Conservation (phyloP, 2,329 filamentous ascomycete species). For the Lecanicillium sp. region DNA sequence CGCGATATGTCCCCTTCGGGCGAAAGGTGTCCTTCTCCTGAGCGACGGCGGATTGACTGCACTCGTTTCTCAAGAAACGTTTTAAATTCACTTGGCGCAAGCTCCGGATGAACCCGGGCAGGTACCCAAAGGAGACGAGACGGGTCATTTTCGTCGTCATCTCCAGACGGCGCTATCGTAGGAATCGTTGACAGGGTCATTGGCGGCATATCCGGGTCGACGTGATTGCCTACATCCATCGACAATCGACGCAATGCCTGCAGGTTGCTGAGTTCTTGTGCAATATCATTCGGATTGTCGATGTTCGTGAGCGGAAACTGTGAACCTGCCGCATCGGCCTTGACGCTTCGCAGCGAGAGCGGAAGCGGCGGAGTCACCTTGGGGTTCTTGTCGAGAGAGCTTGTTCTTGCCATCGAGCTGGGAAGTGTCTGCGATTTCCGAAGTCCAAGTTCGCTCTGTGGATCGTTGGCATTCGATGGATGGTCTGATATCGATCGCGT, state of each 20-base stretch:
- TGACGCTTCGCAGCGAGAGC: constrained; percentile 44
- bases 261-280: constrained; percentile 85
- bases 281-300: constrained; percentile 80
- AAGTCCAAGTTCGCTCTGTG: constrained; percentile 25
- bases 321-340: constrained; percentile 51
- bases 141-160: constrained; percentile 79
- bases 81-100: constrained; percentile 94
- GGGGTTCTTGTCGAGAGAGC: constrained; percentile 31
- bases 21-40: constrained; percentile 61
- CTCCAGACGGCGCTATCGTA: constrained; percentile 60
- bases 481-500: constrained; percentile 40
- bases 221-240: constrained; percentile 77
- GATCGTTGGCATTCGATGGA: constrained; percentile 18
- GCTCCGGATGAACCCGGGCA: constrained; percentile 84
- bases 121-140: constrained; percentile 93
- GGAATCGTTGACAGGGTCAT: constrained; percentile 62
- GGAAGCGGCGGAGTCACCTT: constrained; percentile 27
- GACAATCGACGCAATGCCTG: constrained; percentile 88
- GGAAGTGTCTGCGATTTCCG: constrained; percentile 37
- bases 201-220: constrained; percentile 68
- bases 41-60: constrained; percentile 78
- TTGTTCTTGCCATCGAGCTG: constrained; percentile 31
- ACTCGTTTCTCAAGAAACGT: constrained; percentile 91
- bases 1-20: constrained; percentile 41
- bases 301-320: constrained; percentile 85